Evolutionary conservation across 2,329 filamentous ascomycete genomes (phyloP).

Genomic region (Elsinoe australis): DNA sequence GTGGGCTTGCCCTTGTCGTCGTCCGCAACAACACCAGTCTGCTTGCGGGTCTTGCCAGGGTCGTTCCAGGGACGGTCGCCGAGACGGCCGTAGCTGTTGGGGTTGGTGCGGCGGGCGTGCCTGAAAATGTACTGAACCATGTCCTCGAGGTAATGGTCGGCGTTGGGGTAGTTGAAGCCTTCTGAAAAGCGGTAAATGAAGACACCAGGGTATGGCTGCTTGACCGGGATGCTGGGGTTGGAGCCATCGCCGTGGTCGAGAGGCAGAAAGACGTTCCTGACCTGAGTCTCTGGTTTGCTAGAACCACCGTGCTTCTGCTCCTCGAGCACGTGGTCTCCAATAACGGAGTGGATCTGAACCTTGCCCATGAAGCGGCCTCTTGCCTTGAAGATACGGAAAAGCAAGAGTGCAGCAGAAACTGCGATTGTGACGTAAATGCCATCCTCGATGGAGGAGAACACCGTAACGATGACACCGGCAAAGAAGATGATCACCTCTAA

Average conservation of each 20-base stretch:
- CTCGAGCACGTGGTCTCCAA: constrained; percentile 65
- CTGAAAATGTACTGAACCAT: constrained; percentile 38
- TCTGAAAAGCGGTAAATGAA: constrained; percentile 95
- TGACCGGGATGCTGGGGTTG: constrained; percentile 73
- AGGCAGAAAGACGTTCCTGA: constrained; percentile 78
- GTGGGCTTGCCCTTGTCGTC: constrained; percentile 53
- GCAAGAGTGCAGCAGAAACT: constrained; percentile 66
- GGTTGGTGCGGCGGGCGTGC: constrained; percentile 68
- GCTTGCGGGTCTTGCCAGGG: constrained; percentile 61
- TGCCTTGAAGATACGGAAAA: constrained; percentile 78
- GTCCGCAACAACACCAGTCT: constrained; percentile 27
- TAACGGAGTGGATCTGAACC: constrained; percentile 75
- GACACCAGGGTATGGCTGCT: constrained; percentile 78
- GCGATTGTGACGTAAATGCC: constrained; percentile 84
- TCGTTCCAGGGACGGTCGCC: constrained; percentile 91
- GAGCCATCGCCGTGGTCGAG: constrained; percentile 82
- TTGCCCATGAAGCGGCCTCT: constrained; percentile 76
- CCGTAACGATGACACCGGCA: constrained; percentile 77
- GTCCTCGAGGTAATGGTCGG: constrained; percentile 78
- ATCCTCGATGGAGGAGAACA: constrained; percentile 83
- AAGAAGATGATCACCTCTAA: constrained; percentile 91
- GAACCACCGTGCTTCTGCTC: constrained; percentile 34
- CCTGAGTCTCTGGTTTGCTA: constrained; percentile 42
- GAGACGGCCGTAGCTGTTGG: constrained; percentile 50
- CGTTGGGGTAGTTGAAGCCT: constrained; percentile 94